Evolutionary conservation across 768 basidiomycete genomes (phyloP).

Genomic region (Auriscalpium microsporum): DNA sequence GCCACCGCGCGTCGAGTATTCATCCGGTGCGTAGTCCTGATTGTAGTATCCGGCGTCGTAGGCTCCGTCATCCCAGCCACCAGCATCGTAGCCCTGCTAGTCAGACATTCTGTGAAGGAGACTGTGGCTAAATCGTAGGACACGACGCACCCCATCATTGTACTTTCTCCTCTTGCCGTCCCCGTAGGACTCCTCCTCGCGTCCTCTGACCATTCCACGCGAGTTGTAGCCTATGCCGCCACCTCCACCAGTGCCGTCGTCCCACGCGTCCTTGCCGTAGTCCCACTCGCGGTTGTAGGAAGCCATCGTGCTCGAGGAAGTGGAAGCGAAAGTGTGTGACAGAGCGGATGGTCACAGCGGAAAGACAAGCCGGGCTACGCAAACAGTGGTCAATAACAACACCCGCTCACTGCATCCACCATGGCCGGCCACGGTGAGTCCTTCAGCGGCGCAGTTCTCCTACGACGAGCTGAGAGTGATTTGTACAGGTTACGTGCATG

Average conservation of each 20-base stretch:
- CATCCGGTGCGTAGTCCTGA: conserved; percentile 30
- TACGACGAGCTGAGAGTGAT: not conserved
- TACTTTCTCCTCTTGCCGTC: conserved; percentile 76
- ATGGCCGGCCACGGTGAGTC: conserved; percentile 64
- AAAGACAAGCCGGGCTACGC: conserved; percentile 3
- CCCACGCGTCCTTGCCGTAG: conserved; percentile 60
- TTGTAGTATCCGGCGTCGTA: conserved; percentile 28
- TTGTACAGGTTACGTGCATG: conserved; percentile 49
- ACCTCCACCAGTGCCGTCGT: conserved; percentile 21
- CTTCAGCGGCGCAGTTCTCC: not conserved
- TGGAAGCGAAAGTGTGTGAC: conserved; percentile 4
- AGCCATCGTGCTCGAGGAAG: conserved; percentile 38
- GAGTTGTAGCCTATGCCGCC: conserved; percentile 33
- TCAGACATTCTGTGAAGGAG: conserved; percentile 1
- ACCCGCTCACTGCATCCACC: conserved; percentile 16
- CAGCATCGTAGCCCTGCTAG: conserved; percentile 43
- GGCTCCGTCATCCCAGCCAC: conserved; percentile 41
- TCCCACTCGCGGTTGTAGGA: conserved; percentile 80
- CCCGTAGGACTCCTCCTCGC: conserved; percentile 62
- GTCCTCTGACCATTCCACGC: conserved; percentile 36
- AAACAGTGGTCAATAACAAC: conserved; percentile 18
- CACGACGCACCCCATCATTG: conserved; percentile 57
- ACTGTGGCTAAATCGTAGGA: not conserved
- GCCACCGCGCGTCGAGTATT: conserved; percentile 45
- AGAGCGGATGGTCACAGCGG: conserved; percentile 12